Evolutionary conservation across 805 yeast species (phyloP), one percentile per base, ranked within the genome.

Genomic region (Saccharomycopsis sp.): DNA sequence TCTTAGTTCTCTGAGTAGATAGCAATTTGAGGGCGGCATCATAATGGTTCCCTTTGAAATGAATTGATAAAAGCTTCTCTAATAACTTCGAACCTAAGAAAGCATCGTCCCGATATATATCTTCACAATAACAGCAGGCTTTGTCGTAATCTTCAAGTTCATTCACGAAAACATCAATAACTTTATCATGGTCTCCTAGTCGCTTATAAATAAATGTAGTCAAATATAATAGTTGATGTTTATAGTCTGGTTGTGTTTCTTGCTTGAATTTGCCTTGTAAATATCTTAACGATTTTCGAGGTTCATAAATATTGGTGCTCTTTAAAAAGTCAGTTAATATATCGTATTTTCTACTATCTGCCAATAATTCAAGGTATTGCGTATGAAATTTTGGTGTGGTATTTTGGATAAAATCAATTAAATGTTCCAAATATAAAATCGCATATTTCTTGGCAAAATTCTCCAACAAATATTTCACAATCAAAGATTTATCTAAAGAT

Each of bases 121-220:
- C 64, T 1, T 71, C 60, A 50, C 93, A 80, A 54, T 84, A 84
- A 2, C 62, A 57, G 48, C 81, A 70, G 0, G 95, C 84, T n/a
- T 66, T 63, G 17, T 61, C 61, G 39, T 75, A 69, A 55, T 82
- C 82, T 3, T 72, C 61, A 37, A 85, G 59, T 17, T 77, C 77
- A 40, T 73, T 68, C 38, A 75, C 77, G 21, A 79, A 67, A 2
- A 86, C 72, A 44, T 75, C 74, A 14, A 90, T 62, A 0, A 86
- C 80, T 40, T 76, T 71, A 8, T 70, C 68, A 56, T 85, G 85
- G 42, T 76, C 76, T 1, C 75, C 79, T 35, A 83, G 55, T 47
- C 75, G 71, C 38, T 71, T 71, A 43, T 82, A 67, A 2, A 88
- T 73, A 38, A 74, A 68, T 0, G 85, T 76, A 33, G 75, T 70